Conservation (phyloP, 257 asterid species). For the Capsicum chinense region DNA sequence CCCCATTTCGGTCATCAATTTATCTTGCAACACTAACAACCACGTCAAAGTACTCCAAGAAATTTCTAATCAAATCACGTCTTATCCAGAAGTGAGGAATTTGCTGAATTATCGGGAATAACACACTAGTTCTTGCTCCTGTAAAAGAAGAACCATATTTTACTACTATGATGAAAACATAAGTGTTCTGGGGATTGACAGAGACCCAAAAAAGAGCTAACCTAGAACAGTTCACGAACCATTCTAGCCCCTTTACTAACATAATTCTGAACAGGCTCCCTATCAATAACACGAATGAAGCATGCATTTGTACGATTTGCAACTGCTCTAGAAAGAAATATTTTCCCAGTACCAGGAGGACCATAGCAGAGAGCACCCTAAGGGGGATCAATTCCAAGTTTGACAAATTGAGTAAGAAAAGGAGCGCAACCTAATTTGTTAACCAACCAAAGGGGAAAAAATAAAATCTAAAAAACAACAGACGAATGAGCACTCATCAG, state of each 20-base stretch:
- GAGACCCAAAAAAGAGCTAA: slow-evolving; percentile 2
- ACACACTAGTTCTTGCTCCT: too few relatives aligned
- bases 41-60: too few relatives aligned
- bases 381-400: slow-evolving; percentile 98
- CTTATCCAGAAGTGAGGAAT: too few relatives aligned
- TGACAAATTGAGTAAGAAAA: slow-evolving; percentile 43
- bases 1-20: too few relatives aligned
- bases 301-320: slow-evolving; percentile 98
- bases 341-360: slow-evolving; percentile 98
- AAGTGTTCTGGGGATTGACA: too few relatives aligned
- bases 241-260: slow-evolving; percentile 98
- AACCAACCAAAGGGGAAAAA: too few relatives aligned
- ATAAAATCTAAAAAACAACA: neutral
- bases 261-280: slow-evolving; percentile 39
- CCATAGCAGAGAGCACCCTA: slow-evolving; percentile 98
- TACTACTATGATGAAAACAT: too few relatives aligned
- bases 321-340: slow-evolving; percentile 92
- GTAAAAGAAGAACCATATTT: too few relatives aligned
- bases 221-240: slow-evolving; percentile 99
- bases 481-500: neutral
- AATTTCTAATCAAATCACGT: too few relatives aligned
- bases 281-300: slow-evolving; percentile 93
- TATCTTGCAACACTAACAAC: too few relatives aligned
- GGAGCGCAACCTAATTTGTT: too few relatives aligned
- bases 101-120: too few relatives aligned